Evolutionary conservation across 345 rosid species (phyloP).

Genomic region (Bruguiera gymnorhiza): DNA sequence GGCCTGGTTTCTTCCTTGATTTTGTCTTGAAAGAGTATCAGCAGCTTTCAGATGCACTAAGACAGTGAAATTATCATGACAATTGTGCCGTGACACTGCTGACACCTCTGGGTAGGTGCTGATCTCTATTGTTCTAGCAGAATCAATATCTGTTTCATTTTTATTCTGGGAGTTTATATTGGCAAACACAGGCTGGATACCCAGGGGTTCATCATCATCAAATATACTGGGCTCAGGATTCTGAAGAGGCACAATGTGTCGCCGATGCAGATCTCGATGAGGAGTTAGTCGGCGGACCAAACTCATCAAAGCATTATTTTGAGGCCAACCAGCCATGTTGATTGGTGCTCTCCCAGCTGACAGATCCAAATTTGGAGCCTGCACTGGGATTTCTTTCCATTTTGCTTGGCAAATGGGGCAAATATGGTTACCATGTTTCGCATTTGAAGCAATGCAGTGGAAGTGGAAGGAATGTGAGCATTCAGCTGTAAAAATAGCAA

Average conservation of each 20-base stretch:
- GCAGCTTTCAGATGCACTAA: conserved; percentile 83
- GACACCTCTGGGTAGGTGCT: conserved; percentile 74
- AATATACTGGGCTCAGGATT: conserved; percentile 68
- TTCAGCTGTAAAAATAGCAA: conserved; percentile 90
- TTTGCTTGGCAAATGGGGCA: conserved; percentile 89
- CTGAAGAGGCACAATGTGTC: conserved; percentile 52
- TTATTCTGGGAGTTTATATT: conserved; percentile 30
- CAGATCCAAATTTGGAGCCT: conserved; percentile 52
- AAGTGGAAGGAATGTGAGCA: conserved; percentile 96
- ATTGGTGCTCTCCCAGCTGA: conserved; percentile 35
- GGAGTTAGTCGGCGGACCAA: conserved; percentile 46
- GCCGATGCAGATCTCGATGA: conserved; percentile 50
- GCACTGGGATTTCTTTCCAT: conserved; percentile 92
- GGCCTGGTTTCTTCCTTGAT: conserved; percentile 30
- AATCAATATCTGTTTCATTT: conserved; percentile 24
- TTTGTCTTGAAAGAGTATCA: conserved; percentile 34
- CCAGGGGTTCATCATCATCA: conserved; percentile 73
- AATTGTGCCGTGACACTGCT: conserved; percentile 43
- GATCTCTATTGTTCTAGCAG: conserved; percentile 48
- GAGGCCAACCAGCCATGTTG: conserved; percentile 47
- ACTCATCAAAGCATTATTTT: conserved; percentile 52
- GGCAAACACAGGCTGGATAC: conserved; percentile 38
- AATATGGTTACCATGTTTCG: conserved; percentile 74
- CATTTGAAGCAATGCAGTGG: conserved; percentile 88
- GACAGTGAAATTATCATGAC: conserved; percentile 59